phyloP scores from a whole-genome alignment of 257 asterid species.

The Penstemon newberryi region DNA sequence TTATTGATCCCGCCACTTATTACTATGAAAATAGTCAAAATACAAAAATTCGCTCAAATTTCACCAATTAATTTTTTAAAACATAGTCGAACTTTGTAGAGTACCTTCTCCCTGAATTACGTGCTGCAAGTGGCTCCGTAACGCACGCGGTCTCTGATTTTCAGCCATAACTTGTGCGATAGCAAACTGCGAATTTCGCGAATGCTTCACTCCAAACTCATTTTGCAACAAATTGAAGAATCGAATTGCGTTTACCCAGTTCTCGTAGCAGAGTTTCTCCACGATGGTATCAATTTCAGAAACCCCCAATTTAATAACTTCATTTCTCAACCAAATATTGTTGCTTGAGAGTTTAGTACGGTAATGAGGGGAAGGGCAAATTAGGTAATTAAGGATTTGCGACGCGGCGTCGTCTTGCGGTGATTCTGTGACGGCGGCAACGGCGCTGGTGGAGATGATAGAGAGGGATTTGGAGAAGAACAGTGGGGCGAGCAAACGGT shows the following conservation, averaged over 20 bases:
- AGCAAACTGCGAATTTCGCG: constrained; percentile 36
- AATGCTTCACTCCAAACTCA: constrained; percentile 52
- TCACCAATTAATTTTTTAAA: neutral
- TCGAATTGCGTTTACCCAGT: constrained; percentile 52
- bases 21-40: too few relatives aligned
- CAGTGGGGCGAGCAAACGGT: constrained; percentile 29
- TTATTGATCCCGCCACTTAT: too few relatives aligned
- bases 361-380: constrained; percentile 24
- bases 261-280: constrained; percentile 29
- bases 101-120: constrained; percentile 57
- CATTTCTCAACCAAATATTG: constrained; percentile 36
- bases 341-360: constrained; percentile 28
- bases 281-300: constrained; percentile 52
- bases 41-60: neutral
- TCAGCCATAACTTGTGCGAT: constrained; percentile 67
- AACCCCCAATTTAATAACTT: constrained; percentile 35
- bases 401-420: constrained; percentile 36
- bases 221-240: constrained; percentile 66
- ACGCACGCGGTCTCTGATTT: constrained; percentile 48
- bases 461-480: constrained; percentile 24
- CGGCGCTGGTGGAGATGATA: constrained; percentile 33
- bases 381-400: constrained; percentile 42
- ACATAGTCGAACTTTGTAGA: neutral
- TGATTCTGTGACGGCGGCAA: constrained; percentile 32
- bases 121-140: constrained; percentile 53